A percentile compares a stretch with the other conserved stretches of the same genome.
Conservation (phyloP, 2,329 filamentous ascomycete species). For the Pseudogymnoascus verrucosus region DNA sequence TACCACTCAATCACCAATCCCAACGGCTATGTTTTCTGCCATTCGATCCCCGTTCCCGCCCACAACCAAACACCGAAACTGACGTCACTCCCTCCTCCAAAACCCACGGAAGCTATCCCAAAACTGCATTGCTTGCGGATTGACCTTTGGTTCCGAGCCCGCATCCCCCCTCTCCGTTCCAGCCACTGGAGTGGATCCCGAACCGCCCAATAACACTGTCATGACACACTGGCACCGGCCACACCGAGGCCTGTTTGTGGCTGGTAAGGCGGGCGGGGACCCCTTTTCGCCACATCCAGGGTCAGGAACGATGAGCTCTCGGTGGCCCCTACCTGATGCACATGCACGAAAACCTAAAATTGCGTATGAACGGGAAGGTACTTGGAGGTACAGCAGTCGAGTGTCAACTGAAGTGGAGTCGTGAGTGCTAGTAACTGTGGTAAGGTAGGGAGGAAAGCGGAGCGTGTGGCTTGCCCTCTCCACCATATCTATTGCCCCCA, state of each 20-base stretch:
- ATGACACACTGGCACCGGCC: background rate
- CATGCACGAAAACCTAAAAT: constrained; percentile 3
- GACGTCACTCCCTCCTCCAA: background rate
- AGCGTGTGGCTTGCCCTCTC: background rate
- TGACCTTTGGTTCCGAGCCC: background rate
- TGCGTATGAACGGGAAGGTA: background rate
- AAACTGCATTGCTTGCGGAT: background rate
- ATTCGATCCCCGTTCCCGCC: background rate
- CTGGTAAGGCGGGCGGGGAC: background rate
- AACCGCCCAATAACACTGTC: background rate
- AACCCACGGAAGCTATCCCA: background rate
- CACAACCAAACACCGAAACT: background rate
- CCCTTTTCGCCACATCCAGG: background rate
- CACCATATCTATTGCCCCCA: background rate
- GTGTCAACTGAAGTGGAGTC: background rate
- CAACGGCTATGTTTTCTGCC: background rate
- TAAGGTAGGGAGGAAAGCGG: background rate
- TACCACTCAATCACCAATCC: background rate
- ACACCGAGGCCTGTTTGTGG: background rate
- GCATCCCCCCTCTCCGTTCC: background rate
- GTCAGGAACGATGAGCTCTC: background rate
- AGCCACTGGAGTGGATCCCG: background rate
- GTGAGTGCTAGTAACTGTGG: background rate
- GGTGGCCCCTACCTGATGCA: background rate
- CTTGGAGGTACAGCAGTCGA: background rate